A percentile compares a stretch with the other conserved stretches of the same genome.
These are phyloP conservation scores for Orobanche coerulescens DNA, from an alignment of 257 asterid genomes.

Conservation along the genomic window DNA sequence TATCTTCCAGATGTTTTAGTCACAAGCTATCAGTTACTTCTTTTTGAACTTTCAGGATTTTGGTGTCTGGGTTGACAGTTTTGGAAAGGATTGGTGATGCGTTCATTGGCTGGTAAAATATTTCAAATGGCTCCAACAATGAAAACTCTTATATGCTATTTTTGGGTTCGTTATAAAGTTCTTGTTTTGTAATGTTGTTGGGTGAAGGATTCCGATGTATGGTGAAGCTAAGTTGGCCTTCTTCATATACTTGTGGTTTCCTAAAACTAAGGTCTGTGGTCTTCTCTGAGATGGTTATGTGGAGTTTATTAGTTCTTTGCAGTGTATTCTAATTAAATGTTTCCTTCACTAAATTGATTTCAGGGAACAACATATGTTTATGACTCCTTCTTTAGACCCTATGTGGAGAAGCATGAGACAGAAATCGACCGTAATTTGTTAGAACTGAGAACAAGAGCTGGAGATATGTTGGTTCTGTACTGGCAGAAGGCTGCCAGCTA, in stretches of 20 bases:
- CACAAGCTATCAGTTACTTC: slow-evolving; percentile 11
- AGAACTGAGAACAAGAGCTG: slow-evolving; percentile 78
- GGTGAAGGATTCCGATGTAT: slow-evolving; percentile 90
- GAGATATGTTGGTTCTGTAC: slow-evolving; percentile 55
- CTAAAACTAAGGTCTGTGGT: slow-evolving; percentile 73
- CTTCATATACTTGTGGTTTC: slow-evolving; percentile 87
- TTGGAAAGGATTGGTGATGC: slow-evolving; percentile 84
- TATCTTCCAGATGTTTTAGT: slow-evolving; percentile 4
- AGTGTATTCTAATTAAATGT: neutral
- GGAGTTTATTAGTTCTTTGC: neutral
- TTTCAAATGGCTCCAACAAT: neutral
- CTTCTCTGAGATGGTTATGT: slow-evolving; percentile 5
- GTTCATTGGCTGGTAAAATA: slow-evolving; percentile 75
- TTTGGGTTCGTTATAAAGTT: neutral
- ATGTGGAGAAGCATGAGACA: slow-evolving; percentile 71
- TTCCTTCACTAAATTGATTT: slow-evolving; percentile 23
- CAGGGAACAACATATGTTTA: slow-evolving; percentile 95
- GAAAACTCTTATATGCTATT: neutral
- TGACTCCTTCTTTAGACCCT: slow-evolving; percentile 81
- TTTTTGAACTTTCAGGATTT: slow-evolving; percentile 50
- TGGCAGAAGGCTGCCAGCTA: slow-evolving; percentile 60
- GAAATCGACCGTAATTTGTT: slow-evolving; percentile 81
- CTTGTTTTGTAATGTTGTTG: neutral
- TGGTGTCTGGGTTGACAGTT: slow-evolving; percentile 78
- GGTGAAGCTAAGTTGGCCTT: slow-evolving; percentile 97